Base-by-base conservation (phyloP, 2,329 filamentous ascomycete genomes). In the Phyllosticta citrichinensis region DNA sequence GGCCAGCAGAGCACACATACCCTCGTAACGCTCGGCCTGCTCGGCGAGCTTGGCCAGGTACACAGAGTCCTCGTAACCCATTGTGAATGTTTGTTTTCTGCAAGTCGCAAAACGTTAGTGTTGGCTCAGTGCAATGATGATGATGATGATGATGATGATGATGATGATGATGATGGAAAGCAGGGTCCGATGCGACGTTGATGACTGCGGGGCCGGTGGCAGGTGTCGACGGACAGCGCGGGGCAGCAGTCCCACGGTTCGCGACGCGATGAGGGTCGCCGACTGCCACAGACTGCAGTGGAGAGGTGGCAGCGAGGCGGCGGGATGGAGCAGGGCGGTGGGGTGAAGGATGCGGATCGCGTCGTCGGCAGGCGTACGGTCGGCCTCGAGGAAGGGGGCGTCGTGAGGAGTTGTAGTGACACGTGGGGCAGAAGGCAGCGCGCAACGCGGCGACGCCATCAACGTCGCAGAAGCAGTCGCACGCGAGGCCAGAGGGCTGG, bases 11-110 rank as follows among this genome's bases (percentile, higher is more conserved):
- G 62, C 62, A 60, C 56, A 53, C 83, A 78, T 77, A 86, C 83
- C 94, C 93, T 99, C 93, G 82, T 99, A 99, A 77, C 93, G 93
- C 86, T 97, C 94, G 77, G 94, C 94, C 87, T 99, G 94, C 89
- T 97, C 94, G 85, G 94, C 97, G 77, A 99, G 91, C 83, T 94
- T 88, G 80, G 94, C 94, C 79, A 97, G 91, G 86, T 97, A 97
- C 76, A 62, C 60, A 56, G 60, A 62, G 52, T 62, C 56, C 56
- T 62, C 60, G 60, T 62, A 62, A 60, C 59, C 55, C 60, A 62
- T 62, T 52, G 60, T 62, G 60, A 55, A 25, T 40, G 52, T 58
- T 51, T 57, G 55, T 57, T 24, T 24, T 57, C 60, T 62, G 33
- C 19, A n/a, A 33, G 14, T 54, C 55, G 52, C 60, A 27, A 56